Conservation (phyloP, 1,139 yeast genomes). For the Debaryomyces sp. region DNA sequence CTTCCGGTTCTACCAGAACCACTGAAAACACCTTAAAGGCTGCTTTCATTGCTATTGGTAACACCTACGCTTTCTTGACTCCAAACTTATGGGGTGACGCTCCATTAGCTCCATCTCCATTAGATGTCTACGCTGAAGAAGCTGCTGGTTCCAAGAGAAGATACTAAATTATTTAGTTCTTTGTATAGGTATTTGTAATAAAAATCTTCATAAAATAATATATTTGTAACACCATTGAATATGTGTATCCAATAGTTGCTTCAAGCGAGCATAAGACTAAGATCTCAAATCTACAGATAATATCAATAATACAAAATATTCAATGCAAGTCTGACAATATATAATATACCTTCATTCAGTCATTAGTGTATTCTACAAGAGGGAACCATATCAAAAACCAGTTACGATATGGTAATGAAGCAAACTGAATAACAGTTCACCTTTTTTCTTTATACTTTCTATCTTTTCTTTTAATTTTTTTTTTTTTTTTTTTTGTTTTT, state of each 20-base stretch:
- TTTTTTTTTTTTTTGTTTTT: conserved; percentile 22
- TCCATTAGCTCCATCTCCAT: conserved; percentile 86
- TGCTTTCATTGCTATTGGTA: conserved; percentile 98
- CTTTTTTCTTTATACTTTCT: conserved; percentile 9
- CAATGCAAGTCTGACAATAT: conserved; percentile 4
- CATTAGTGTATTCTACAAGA: background rate
- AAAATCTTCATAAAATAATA: background rate
- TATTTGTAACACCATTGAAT: background rate
- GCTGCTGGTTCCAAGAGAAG: conserved; percentile 77
- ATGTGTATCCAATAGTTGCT: background rate
- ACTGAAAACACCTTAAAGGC: conserved; percentile 99
- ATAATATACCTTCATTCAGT: background rate
- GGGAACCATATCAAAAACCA: background rate
- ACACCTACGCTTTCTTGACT: conserved; percentile 99
- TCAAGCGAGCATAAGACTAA: background rate
- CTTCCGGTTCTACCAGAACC: conserved; percentile 99
- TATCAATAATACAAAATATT: background rate
- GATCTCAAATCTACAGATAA: background rate
- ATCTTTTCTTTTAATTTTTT: conserved; percentile 12
- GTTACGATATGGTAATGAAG: background rate
- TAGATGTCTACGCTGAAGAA: conserved; percentile 90
- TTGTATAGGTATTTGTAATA: conserved; percentile 8
- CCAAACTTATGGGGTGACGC: conserved; percentile 97
- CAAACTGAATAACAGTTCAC: background rate
- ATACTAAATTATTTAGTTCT: conserved; percentile 42